Percentiles rank a stretch among this genome's conserved stretches.
Conservation (phyloP, 305 asterid species). For the Fraxinus nigra region DNA sequence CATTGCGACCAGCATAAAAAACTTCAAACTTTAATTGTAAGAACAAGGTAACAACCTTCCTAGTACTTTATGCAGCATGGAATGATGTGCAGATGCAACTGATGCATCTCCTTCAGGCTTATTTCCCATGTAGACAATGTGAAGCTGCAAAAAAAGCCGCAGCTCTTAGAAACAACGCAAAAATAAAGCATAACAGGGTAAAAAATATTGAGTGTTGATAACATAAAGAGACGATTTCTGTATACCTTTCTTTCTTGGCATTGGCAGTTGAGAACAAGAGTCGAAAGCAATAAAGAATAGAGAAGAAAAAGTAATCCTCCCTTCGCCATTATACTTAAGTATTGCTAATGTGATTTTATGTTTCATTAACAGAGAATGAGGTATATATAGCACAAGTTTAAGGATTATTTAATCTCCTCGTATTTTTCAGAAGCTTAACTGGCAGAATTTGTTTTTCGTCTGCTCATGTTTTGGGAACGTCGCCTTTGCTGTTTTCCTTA, state of each 20-base stretch:
- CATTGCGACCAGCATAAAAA: not conserved
- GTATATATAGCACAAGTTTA: not conserved
- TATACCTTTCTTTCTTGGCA: constrained; percentile 1
- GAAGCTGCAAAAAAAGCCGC: constrained; percentile 27
- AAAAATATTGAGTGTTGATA: not conserved
- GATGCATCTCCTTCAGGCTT: constrained; percentile 29
- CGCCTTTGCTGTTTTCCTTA: not conserved
- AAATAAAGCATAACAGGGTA: not conserved
- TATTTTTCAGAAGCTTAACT: not conserved
- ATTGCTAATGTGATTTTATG: not conserved
- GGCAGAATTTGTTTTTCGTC: not conserved
- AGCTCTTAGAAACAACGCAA: not conserved
- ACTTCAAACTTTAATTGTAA: not conserved
- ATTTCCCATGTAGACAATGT: constrained; percentile 55
- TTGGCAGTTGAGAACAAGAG: constrained; percentile 1
- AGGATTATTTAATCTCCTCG: not conserved
- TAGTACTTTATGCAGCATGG: constrained; percentile 40
- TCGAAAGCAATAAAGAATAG: not conserved
- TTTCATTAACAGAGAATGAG: not conserved
- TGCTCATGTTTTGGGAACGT: not conserved
- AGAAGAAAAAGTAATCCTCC: not conserved
- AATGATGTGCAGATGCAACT: constrained; percentile 33
- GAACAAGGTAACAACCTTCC: constrained; percentile 38
- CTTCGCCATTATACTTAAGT: not conserved
- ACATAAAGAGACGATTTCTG: not conserved